phyloP scores from a whole-genome alignment of 805 yeast genomes.

The Hanseniaspora vineae region DNA sequence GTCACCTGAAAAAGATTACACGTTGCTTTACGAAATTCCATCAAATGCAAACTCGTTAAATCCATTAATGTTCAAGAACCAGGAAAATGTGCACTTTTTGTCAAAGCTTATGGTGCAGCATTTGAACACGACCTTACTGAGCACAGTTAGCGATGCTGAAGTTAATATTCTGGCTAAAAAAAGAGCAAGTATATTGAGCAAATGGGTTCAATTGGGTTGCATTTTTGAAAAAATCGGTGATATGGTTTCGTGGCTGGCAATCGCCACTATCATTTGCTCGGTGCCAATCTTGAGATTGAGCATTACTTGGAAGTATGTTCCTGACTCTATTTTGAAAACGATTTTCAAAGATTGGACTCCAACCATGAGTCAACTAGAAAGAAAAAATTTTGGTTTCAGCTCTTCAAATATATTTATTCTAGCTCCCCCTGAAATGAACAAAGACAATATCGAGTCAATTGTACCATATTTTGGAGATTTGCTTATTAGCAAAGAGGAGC shows the following conservation, averaged over 20 bases:
- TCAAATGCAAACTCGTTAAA: conserved; percentile 32
- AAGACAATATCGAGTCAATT: conserved; percentile 41
- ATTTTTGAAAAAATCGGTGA: conserved; percentile 70
- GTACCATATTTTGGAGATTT: conserved; percentile 89
- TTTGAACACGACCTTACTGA: conserved; percentile 34
- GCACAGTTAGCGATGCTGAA: conserved; percentile 8
- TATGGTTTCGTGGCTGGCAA: conserved; percentile 89
- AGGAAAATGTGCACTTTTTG: conserved; percentile 58
- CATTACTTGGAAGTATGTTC: conserved; percentile 63
- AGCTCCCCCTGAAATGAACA: conserved; percentile 84
- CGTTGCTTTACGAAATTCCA: conserved; percentile 45
- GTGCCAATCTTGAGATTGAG: conserved; percentile 66
- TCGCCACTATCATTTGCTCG: conserved; percentile 72
- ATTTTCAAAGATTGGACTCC: conserved; percentile 84
- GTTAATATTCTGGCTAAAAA: conserved; percentile 11
- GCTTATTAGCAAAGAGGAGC: conserved; percentile 31
- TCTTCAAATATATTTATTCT: conserved; percentile 48
- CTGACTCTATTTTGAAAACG: conserved; percentile 41
- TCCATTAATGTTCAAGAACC: conserved; percentile 66
- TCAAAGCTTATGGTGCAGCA: conserved; percentile 62
- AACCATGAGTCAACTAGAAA: conserved; percentile 76
- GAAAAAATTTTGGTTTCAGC: conserved; percentile 41
- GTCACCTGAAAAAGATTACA: conserved; percentile 72
- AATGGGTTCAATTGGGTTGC: conserved; percentile 81
- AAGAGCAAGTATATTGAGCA: conserved; percentile 55